Conservation (phyloP, 768 basidiomycete genomes). For the Termitomyces titanicus region DNA sequence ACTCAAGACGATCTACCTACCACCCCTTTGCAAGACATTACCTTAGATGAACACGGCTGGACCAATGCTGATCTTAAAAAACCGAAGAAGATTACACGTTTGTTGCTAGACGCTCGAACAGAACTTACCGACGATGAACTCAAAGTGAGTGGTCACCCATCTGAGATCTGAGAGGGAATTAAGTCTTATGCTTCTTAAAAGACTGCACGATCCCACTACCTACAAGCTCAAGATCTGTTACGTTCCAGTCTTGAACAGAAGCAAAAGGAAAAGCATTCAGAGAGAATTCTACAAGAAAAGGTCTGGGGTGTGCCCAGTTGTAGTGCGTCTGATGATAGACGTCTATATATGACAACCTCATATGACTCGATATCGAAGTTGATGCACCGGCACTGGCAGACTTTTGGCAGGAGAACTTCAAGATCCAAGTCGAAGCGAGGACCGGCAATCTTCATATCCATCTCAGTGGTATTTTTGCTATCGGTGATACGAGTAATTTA, state of each 20-base stretch:
- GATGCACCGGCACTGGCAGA: slow-evolving; percentile 61
- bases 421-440: slow-evolving; percentile 63
- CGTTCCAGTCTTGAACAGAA: slow-evolving; percentile 50
- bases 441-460: slow-evolving; percentile 41
- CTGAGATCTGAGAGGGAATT: neutral
- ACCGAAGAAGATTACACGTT: slow-evolving; percentile 50
- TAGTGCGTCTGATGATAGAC: slow-evolving; percentile 39
- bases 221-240: slow-evolving; percentile 55
- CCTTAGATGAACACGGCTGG: slow-evolving; percentile 19
- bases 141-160: slow-evolving; percentile 39
- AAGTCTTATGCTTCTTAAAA: slow-evolving; percentile 19
- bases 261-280: slow-evolving; percentile 51
- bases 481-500: neutral
- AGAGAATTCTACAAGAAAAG: slow-evolving; percentile 54
- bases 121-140: slow-evolving; percentile 83
- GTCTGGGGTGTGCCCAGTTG: slow-evolving; percentile 64
- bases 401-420: slow-evolving; percentile 76
- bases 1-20: slow-evolving; percentile 33
- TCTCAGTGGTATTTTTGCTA: slow-evolving; percentile 24
- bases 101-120: slow-evolving; percentile 67
- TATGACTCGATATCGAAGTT: slow-evolving; percentile 36
- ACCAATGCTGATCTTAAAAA: slow-evolving; percentile 19
- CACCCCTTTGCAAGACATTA: slow-evolving; percentile 26
- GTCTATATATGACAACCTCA: neutral
- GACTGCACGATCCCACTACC: slow-evolving; percentile 64